phyloP scores from a whole-genome alignment of 345 rosid genomes.

The Eucalyptus victrix region DNA sequence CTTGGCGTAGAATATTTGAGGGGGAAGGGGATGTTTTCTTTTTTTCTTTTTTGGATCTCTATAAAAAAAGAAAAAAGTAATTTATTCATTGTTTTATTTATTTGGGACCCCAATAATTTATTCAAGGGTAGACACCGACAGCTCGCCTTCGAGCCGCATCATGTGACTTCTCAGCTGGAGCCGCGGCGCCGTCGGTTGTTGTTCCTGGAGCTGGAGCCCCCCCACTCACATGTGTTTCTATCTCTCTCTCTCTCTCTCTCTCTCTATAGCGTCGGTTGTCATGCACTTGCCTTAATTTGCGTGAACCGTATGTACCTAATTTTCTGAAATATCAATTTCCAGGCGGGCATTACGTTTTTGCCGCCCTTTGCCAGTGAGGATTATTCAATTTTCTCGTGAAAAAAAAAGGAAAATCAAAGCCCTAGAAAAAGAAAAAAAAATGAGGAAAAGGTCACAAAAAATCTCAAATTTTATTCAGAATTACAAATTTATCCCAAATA shows the following conservation, averaged over 20 bases:
- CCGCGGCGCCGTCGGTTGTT: not conserved
- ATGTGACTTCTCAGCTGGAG: not conserved
- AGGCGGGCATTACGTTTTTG: not conserved
- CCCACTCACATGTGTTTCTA: not conserved
- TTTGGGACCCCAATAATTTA: not conserved
- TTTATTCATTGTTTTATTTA: not conserved
- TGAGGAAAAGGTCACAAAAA: no score
- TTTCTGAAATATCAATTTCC: not conserved
- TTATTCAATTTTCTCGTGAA: not conserved
- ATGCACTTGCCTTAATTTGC: not conserved
- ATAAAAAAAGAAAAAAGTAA: not conserved
- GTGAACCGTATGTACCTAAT: not conserved
- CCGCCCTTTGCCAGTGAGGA: not conserved
- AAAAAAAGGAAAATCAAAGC: not conserved
- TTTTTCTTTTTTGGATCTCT: not conserved
- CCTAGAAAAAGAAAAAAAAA: not conserved
- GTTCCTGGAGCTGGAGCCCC: not conserved
- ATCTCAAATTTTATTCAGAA: rapidly evolving
- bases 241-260: not conserved
- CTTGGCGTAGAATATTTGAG: not conserved
- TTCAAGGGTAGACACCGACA: not conserved
- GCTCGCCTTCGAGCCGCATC: not conserved
- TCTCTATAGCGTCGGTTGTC: not conserved
- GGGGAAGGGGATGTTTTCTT: not conserved
- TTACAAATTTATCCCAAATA: no score